Evolutionary conservation across 495 filamentous ascomycete genomes (phyloP), one percentile per base, ranked within the genome.

Genomic region (Symbiotaphrina buchneri): DNA sequence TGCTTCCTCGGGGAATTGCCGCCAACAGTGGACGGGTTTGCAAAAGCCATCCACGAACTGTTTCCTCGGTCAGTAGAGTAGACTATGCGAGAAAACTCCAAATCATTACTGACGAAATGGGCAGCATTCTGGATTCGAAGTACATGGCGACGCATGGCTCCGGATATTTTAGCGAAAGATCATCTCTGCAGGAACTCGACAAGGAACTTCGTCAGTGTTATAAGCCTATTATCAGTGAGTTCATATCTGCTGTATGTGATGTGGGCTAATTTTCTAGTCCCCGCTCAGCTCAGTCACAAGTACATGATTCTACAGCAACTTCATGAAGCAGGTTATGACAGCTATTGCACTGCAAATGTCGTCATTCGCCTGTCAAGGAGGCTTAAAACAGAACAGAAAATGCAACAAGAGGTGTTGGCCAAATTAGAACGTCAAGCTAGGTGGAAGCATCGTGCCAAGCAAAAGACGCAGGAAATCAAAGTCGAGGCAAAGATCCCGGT

Each of bases 281-380:
- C n/a, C n/a, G n/a, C n/a, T n/a, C n/a, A n/a, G n/a, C n/a, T n/a
- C n/a, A n/a, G n/a, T n/a, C n/a, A n/a, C n/a, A 68, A 69, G 41
- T 69, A 73, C 37, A 25, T 48, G 11, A 41, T 36, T 13, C 41
- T 38, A 7, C 44, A 47, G 10, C 43, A 48, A 15, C 51, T 52
- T 20, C 77, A 82, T 31, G 65, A 80, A 44, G 77, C 75, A 11
- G 78, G 76, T 10, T 81, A 60, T 38, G 76, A 82, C 42, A 80
- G 74, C 46, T 63, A 61, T 37, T 58, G 77, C 40, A 72, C 75
- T 0, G 74, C 74, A 0, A 55, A 63, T 21, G 54, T 76, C 10
- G 68, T 74, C 39, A 50, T 77, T 35, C 70, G 64, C 27, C 49
- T 76, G 10, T 58, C 69, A 1, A 48, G 59, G 2, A 57, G 62